Evolutionary conservation across 2,329 filamentous ascomycete genomes (phyloP).

Genomic region (Orbilia quercus): DNA sequence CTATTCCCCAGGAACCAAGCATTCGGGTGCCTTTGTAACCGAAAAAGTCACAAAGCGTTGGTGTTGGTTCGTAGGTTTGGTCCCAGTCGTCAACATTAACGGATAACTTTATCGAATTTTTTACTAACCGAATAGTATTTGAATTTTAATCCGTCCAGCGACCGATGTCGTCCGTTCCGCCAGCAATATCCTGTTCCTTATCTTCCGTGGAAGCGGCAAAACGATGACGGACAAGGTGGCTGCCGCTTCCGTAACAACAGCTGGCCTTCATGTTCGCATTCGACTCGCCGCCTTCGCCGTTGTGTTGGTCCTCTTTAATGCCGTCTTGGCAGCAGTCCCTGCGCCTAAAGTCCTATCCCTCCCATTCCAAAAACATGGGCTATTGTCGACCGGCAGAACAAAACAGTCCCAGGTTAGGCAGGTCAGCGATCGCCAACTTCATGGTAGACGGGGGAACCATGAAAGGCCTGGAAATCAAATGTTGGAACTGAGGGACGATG

Average conservation of each 20-base stretch:
- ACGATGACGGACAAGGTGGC: conserved; percentile 33
- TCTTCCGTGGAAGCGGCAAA: conserved; percentile 36
- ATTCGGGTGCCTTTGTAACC: conserved; percentile 39
- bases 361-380: conserved; percentile 40
- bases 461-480: not conserved
- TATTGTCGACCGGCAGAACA: conserved; percentile 2
- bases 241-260: conserved; percentile 26
- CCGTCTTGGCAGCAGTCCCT: conserved; percentile 30
- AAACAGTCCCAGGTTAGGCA: not conserved
- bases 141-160: conserved; percentile 15
- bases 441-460: not conserved
- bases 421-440: not conserved
- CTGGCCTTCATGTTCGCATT: not conserved
- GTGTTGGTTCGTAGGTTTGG: conserved; percentile 11
- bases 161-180: conserved; percentile 41
- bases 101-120: not conserved
- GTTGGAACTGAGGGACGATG: conserved; percentile 26
- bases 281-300: conserved; percentile 28
- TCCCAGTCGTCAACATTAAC: not conserved
- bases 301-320: conserved; percentile 23
- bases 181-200: conserved; percentile 14
- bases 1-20: conserved; percentile 29
- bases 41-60: conserved; percentile 7
- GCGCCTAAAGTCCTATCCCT: conserved; percentile 19
- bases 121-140: conserved; percentile 3